Conservation (phyloP, 1,139 yeast genomes). For the Taphrina deformans region DNA sequence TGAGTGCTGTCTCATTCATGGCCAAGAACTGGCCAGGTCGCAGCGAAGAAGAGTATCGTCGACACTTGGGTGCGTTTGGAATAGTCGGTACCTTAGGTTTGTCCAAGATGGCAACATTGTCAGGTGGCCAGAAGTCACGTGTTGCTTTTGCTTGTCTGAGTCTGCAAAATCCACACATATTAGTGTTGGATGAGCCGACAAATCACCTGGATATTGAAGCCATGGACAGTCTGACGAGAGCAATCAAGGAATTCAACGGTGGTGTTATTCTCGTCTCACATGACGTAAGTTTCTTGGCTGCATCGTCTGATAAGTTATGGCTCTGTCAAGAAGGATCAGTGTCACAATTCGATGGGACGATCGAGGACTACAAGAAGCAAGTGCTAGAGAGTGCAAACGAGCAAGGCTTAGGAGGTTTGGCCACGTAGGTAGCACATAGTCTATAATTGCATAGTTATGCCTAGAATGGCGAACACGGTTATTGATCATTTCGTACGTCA, state of each 20-base stretch:
- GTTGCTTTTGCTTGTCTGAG: slow-evolving; percentile 97
- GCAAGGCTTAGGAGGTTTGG: slow-evolving; percentile 30
- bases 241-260: slow-evolving; percentile 82
- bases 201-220: slow-evolving; percentile 99
- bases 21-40: slow-evolving; percentile 86
- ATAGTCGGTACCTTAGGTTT: slow-evolving; percentile 91
- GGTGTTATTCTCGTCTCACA: slow-evolving; percentile 97
- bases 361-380: slow-evolving; percentile 85
- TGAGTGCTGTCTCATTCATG: slow-evolving; percentile 94
- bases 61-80: slow-evolving; percentile 95
- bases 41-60: slow-evolving; percentile 93
- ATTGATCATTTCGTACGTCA: too few species aligned
- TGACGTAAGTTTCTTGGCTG: slow-evolving; percentile 85
- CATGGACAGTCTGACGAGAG: slow-evolving; percentile 94
- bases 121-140: slow-evolving; percentile 98
- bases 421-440: too few species aligned
- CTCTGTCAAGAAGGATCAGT: slow-evolving; percentile 86
- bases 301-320: slow-evolving; percentile 92
- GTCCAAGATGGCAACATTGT: slow-evolving; percentile 82
- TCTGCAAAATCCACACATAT: slow-evolving; percentile 84
- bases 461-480: too few species aligned
- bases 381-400: slow-evolving; percentile 52
- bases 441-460: too few species aligned
- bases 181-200: slow-evolving; percentile 97
- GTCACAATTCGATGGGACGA: slow-evolving; percentile 74